Evolutionary conservation across 176 grass and related monocot genomes (phyloP).

Genomic region (Aegilops umbellulata): DNA sequence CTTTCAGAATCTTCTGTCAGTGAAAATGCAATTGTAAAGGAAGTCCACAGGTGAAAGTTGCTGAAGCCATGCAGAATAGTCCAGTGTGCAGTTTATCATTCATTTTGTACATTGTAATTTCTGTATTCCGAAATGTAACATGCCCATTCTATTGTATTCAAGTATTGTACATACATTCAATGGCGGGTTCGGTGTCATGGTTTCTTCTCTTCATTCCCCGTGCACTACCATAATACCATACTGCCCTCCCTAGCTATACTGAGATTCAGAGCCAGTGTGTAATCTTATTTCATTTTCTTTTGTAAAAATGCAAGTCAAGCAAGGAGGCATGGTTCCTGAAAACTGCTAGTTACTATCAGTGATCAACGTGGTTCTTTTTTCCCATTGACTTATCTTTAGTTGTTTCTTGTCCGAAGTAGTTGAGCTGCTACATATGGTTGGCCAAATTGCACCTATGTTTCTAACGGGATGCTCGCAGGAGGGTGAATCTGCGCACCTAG

Average conservation of each 20-base stretch:
- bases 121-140: constrained; percentile 44
- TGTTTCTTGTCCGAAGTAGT: neutral
- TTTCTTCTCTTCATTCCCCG: constrained; percentile 20
- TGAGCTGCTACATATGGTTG: constrained; percentile 37
- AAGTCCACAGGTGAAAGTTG: constrained; percentile 59
- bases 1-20: constrained; percentile 56
- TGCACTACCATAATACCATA: neutral
- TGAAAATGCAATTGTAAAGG: constrained; percentile 64
- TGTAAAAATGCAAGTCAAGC: constrained; percentile 14
- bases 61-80: constrained; percentile 12
- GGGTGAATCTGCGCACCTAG: constrained; percentile 32
- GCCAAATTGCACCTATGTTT: constrained; percentile 28
- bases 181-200: constrained; percentile 1
- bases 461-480: neutral
- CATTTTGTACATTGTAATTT: constrained; percentile 53
- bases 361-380: neutral
- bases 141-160: constrained; percentile 25
- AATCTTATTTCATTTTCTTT: neutral
- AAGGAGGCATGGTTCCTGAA: neutral
- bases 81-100: constrained; percentile 40
- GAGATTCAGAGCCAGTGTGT: neutral
- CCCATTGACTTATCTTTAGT: neutral
- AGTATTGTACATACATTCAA: constrained; percentile 10
- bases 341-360: neutral
- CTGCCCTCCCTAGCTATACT: neutral